Base-by-base conservation (phyloP, 805 yeast species). In the Hanseniaspora lindneri region DNA sequence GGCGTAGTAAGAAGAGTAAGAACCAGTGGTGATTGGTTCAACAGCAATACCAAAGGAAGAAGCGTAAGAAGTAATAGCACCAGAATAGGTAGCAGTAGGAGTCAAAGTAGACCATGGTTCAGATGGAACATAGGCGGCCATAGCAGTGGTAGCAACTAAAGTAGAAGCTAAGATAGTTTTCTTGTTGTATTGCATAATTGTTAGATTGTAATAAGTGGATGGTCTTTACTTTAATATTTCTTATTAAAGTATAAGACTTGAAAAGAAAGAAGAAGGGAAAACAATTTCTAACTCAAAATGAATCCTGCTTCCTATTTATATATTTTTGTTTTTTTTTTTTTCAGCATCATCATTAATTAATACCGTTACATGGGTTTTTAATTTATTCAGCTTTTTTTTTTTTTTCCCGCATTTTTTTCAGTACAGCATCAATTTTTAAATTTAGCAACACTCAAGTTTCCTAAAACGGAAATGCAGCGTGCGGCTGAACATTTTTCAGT, bases 101-200 rank as follows among this genome's bases (percentile, higher is more conserved):
- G 87, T 80, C 63, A 82, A 71, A 49, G 86, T 78, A 48, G 81
- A 64, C 83, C 83, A 76, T 54, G 75, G 74, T 47, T 75, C 77
- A 51, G 77, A 65, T 50, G 83, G 80, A 53, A 75, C 74, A 58
- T 73, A 74, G 49, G 83, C 83, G 34, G 79, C 80, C 50, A 60
- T 57, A 19, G 71, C 54, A 25, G 69, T 54, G 14, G 75, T 62
- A 53, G 73, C 70, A 37, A 74, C 63, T 53, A 75, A 64, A 42
- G 71, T 60, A 44, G 69, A 53, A 41, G 59, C 56, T 20, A 57
- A 50, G 21, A 56, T 53, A 32, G 53, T 52, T 36, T 54, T 52
- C 39, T 54, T 54, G 39, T 46, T 46, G 51, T 52, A 54, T 53
- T 54, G 57, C 58, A 55, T 55, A 24, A 44, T 36, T 24, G 36